Conservation (phyloP, 352 stramenopile species). For the Phytophthora macrochlamydospora region DNA sequence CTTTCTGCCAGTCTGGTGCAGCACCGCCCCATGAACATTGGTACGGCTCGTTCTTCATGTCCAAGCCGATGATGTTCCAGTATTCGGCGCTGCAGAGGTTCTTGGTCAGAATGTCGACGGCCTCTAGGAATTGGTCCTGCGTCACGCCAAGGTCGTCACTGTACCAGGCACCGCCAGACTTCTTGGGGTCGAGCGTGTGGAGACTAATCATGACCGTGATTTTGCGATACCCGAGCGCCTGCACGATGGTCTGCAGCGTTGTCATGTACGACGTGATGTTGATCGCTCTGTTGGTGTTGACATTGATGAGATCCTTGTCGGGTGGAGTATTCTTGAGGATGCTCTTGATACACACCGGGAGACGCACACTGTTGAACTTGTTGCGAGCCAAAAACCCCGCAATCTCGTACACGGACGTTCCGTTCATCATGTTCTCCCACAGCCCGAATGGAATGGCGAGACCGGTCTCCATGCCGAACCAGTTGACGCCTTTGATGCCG, state of each 20-base stretch:
- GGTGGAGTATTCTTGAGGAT: conserved; percentile 50
- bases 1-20: conserved; percentile 56
- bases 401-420: conserved; percentile 74
- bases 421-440: conserved; percentile 78
- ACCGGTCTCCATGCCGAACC: conserved; percentile 79
- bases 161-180: conserved; percentile 64
- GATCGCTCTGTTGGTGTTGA: conserved; percentile 64
- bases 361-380: conserved; percentile 71
- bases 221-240: conserved; percentile 59
- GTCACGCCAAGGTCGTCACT: conserved; percentile 47
- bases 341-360: conserved; percentile 63
- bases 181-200: conserved; percentile 52
- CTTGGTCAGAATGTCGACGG: conserved; percentile 61
- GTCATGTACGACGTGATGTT: conserved; percentile 67
- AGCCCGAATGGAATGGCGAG: conserved; percentile 58
- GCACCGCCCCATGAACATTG: conserved; percentile 50
- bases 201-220: conserved; percentile 72
- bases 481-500: conserved; percentile 70
- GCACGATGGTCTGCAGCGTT: conserved; percentile 51
- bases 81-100: conserved; percentile 55
- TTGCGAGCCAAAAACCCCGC: conserved; percentile 61
- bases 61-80: conserved; percentile 70
- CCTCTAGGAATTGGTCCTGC: conserved; percentile 54
- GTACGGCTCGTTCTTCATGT: conserved; percentile 74
- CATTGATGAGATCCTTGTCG: conserved; percentile 53